Evolutionary conservation across 257 asterid species (phyloP).

Genomic region (Petunia secreta): DNA sequence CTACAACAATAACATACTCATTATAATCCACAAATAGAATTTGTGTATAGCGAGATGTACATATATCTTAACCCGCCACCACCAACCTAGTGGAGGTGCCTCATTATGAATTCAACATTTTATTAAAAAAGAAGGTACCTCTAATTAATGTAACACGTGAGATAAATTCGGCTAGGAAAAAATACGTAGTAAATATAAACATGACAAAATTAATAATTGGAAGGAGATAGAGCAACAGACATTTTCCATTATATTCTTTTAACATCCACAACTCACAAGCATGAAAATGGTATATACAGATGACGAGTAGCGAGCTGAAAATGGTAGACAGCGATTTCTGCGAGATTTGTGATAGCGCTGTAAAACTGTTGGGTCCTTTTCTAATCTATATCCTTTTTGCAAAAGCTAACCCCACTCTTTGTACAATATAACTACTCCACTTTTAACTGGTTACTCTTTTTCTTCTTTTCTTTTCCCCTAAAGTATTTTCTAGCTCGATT

Average conservation of each 20-base stretch:
- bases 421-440: no score
- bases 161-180: not conserved
- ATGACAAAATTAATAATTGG: not conserved
- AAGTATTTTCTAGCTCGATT: no score
- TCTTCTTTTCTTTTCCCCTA: no score
- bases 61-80: no score
- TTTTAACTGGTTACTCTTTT: no score
- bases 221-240: not conserved
- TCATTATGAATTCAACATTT: no score
- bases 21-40: no score
- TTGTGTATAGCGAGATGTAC: no score
- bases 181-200: not conserved
- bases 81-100: no score
- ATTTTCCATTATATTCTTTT: not conserved
- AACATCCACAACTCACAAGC: not conserved
- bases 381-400: not conserved
- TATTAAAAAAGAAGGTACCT: no score
- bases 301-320: not conserved
- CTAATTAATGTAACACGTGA: no score
- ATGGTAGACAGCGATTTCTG: not conserved
- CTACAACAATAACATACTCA: no score
- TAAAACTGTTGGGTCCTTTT: not conserved
- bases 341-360: not conserved
- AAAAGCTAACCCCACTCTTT: not conserved
- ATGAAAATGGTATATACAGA: conserved; percentile 8